Base-by-base conservation (phyloP, 805 yeast genomes). In the Candida ficus region DNA sequence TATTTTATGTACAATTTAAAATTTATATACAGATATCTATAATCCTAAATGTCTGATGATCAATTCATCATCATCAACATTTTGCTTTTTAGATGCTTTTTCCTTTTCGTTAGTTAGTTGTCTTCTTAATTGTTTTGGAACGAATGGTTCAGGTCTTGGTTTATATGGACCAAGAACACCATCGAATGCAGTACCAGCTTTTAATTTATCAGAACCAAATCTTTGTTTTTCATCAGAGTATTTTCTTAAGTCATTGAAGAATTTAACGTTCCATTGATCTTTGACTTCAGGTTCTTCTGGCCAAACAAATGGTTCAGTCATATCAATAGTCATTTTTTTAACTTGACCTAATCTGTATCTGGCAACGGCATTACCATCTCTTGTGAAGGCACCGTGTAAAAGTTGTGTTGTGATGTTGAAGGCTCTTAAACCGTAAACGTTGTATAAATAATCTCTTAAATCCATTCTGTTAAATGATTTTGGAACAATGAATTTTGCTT, bases 251-350 rank as follows among this genome's bases (percentile, higher is more conserved):
- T 80, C 78, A 31, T 68, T 65, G 18, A 63, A 64, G 61, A 72
- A 42, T 43, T 62, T 45, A 41, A 63, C 52, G 49, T 66, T 54
- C 69, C 73, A 63, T 21, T 67, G 60, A 41, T 63, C 63, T 48
- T 68, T 68, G 35, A 70, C 63, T 20, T 44, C 37, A 19, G 76
- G 73, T 45, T 70, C 74, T 29, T 75, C 82, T 4, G 99, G 99
- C 96, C 97, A 93, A 35, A 93, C 73, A 59, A 93, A 93, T 19
- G 99, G 99, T 50, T 91, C 88, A 43, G 79, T 80, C 91, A 93
- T 84, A 53, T 90, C 98, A 38, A 93, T 83, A 18, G 96, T 91
- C 98, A 93, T 93, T 64, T 89, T 90, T 70, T 93, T 93, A 49
- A 77, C 75, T 65, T 88, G 96, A 1, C 90, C 80, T 7, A 71